These are phyloP conservation scores for Phaffia tasmanica DNA, from an alignment of 768 basidiomycete genomes.

Conservation along the genomic window DNA sequence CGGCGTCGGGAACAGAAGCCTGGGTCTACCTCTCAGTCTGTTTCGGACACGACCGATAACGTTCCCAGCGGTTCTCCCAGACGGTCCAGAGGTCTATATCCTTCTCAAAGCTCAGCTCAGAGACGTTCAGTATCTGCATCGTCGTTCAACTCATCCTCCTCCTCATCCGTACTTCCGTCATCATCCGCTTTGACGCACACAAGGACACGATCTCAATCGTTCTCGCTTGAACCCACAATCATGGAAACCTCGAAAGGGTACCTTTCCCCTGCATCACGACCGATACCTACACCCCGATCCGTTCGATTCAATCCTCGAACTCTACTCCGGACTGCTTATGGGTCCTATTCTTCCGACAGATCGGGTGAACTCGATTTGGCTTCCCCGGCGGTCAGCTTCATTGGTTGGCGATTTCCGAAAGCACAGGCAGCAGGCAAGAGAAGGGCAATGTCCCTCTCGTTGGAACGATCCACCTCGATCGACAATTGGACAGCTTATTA, in stretches of 20 bases:
- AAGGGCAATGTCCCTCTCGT: not conserved
- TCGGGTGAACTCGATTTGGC: conserved; percentile 6
- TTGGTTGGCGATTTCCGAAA: conserved; percentile 17
- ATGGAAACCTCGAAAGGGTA: not conserved
- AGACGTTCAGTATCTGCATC: conserved; percentile 2
- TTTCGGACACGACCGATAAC: not conserved
- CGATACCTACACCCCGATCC: not conserved
- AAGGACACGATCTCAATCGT: not conserved
- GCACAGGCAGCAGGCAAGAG: not conserved
- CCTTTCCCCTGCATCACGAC: not conserved
- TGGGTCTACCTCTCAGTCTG: not conserved
- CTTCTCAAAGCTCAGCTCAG: not conserved
- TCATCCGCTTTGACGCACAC: not conserved
- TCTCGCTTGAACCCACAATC: not conserved
- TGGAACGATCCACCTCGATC: not conserved
- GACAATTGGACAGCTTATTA: conserved; percentile 6
- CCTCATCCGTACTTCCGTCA: conserved; percentile 5
- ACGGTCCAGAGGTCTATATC: not conserved
- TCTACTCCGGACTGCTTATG: not conserved
- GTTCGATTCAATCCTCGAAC: conserved; percentile 15
- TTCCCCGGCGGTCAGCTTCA: not conserved
- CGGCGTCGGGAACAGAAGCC: too few species aligned
- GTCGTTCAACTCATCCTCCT: conserved; percentile 4
- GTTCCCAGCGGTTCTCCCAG: not conserved
- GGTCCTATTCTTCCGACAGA: conserved; percentile 5